These are phyloP conservation scores for Phytophthora colocasiae DNA, from an alignment of 352 stramenopile species.

Conservation along the genomic window DNA sequence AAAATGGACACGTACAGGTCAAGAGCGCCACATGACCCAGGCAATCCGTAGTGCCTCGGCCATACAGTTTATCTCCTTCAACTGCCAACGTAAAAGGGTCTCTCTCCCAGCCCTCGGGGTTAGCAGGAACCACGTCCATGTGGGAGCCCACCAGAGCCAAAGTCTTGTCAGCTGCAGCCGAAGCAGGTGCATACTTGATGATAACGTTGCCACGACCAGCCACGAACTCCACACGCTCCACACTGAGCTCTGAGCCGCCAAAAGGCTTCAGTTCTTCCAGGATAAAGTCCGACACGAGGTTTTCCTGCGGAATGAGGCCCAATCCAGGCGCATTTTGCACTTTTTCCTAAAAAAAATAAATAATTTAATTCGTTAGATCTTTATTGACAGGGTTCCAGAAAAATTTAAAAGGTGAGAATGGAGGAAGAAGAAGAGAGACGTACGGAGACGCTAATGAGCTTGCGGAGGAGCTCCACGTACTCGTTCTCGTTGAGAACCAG, in stretches of 20 bases:
- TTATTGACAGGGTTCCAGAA: neutral
- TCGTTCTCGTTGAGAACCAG: constrained; percentile 71
- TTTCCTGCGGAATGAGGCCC: constrained; percentile 62
- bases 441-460: constrained; percentile 79
- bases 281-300: constrained; percentile 91
- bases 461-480: constrained; percentile 83
- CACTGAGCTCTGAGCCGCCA: constrained; percentile 60
- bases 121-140: constrained; percentile 94
- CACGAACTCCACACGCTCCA: constrained; percentile 88
- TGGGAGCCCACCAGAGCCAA: constrained; percentile 90
- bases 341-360: constrained; percentile 32
- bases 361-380: neutral
- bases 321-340: constrained; percentile 58
- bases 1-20: constrained; percentile 56
- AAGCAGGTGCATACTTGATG: constrained; percentile 83
- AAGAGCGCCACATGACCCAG: constrained; percentile 93
- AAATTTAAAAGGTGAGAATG: neutral
- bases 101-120: constrained; percentile 88
- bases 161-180: constrained; percentile 64
- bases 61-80: constrained; percentile 93
- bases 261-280: constrained; percentile 86
- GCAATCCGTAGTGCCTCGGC: constrained; percentile 93
- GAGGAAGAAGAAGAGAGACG: neutral
- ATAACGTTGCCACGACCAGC: constrained; percentile 91
- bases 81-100: constrained; percentile 90